A percentile compares a stretch with the other conserved stretches of the same genome.
phyloP scores from a whole-genome alignment of 169 alveolate genomes.

The Neospora caninum region DNA sequence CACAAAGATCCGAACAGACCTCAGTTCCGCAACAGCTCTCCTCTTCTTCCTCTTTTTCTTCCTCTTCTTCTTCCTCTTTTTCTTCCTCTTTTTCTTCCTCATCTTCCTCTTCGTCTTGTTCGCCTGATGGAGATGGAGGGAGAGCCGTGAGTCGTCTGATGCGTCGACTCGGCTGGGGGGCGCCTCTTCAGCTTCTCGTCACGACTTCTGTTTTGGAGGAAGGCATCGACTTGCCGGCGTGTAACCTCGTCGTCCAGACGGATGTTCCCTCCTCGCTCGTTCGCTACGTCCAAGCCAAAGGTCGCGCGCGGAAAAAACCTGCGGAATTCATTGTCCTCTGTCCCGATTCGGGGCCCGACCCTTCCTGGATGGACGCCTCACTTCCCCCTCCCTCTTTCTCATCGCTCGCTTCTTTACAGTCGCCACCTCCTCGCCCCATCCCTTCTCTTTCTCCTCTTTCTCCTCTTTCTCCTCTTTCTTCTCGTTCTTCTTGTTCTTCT shows the following conservation, averaged over 20 bases:
- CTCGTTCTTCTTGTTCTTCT: neutral
- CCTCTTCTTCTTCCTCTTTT: too few species aligned
- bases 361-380: neutral
- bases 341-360: neutral
- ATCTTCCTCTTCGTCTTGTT: neutral
- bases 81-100: too few species aligned
- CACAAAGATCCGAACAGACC: too few species aligned
- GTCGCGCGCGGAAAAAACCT: neutral
- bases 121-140: neutral
- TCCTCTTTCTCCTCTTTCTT: neutral
- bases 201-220: neutral
- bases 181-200: neutral
- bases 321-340: neutral
- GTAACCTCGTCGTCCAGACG: neutral
- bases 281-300: neutral
- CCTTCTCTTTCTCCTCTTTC: too few species aligned
- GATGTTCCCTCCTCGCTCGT: neutral
- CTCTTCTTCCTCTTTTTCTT: too few species aligned
- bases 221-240: neutral
- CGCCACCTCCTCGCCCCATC: too few species aligned
- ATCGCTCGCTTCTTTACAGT: neutral
- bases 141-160: neutral
- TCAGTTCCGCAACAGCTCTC: too few species aligned
- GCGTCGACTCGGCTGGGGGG: neutral
- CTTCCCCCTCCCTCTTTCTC: neutral